phyloP scores from a whole-genome alignment of 495 filamentous ascomycete species.

The Penicillium lividum region DNA sequence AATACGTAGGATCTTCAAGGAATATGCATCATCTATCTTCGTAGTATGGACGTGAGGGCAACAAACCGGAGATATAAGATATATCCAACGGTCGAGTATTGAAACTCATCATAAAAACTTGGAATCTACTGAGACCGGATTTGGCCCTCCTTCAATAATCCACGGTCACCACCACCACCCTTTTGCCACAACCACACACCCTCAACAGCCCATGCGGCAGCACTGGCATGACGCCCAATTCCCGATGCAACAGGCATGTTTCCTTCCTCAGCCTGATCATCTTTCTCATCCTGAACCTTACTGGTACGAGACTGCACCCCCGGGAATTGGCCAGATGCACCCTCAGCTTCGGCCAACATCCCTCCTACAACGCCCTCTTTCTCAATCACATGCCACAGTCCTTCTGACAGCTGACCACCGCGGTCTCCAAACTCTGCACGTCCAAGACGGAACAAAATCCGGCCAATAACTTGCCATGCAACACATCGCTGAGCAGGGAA shows the following conservation, averaged over 20 bases:
- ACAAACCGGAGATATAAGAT: too few relatives aligned
- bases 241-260: slow-evolving; percentile 25
- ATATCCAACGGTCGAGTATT: too few relatives aligned
- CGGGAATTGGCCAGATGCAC: slow-evolving; percentile 24
- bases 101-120: background rate
- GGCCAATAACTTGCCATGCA: slow-evolving; percentile 85
- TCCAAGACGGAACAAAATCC: slow-evolving; percentile 82
- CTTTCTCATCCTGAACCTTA: slow-evolving; percentile 21
- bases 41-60: too few relatives aligned
- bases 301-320: slow-evolving; percentile 1
- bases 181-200: slow-evolving; percentile 90
- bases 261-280: slow-evolving; percentile 6
- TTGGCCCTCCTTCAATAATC: slow-evolving; percentile 39
- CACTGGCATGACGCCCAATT: slow-evolving; percentile 59
- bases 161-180: slow-evolving; percentile 62
- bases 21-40: too few relatives aligned
- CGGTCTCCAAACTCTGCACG: slow-evolving; percentile 73
- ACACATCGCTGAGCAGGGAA: slow-evolving; percentile 87
- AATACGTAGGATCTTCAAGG: too few relatives aligned
- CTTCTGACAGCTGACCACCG: slow-evolving; percentile 57
- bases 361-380: slow-evolving; percentile 73
- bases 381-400: slow-evolving; percentile 75
- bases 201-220: slow-evolving; percentile 80
- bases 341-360: slow-evolving; percentile 66
- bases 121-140: slow-evolving; percentile 30